Evolutionary conservation across 805 yeast genomes (phyloP), one percentile per base, ranked within the genome.

Genomic region (Scheffersomyces coipomensis): DNA sequence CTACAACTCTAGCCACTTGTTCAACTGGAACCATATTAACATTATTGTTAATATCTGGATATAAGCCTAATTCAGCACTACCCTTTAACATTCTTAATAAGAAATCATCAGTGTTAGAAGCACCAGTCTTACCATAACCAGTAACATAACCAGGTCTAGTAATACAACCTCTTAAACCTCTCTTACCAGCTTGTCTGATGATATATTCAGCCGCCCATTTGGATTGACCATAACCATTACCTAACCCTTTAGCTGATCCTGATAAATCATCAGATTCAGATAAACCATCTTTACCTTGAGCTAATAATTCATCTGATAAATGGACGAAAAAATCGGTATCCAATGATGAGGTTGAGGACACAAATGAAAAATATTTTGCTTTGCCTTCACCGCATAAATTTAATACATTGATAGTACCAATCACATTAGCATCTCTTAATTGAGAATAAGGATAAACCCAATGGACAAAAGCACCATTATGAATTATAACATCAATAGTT

Each of bases 1-100:
- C 87, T 19, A 83, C 86, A 18, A 89, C 87, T 34, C 95, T 77
- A 1, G 99, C 98, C 48, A 93, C 99, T 56, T 93, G 99, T 53
- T 95, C 97, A 32, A 93, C 99, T 3, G 99, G 99, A 17, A 88
- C 97, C 85, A 90, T 88, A 64, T 93, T 93, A 27, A 91, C 95
- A 34, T 82, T 78, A 71, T 93, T 93, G 49, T 78, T 63, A 49
- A 93, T 89, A 54, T 85, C 85, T 24, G 99, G 99, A 51, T 78
- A 84, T 35, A 73, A 69, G 9, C 96, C 96, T 43, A 95, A 66
- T 64, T 93, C 96, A 38, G 83, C 82, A 64, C 95, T 83, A 23
- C 99, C 98, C 72, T 93, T 93, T 68, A 93, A 72, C 86, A 90
- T 85, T 63, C 99, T 79, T 47, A 91, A 71, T 55, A 93, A 71